Base-by-base conservation (phyloP, 2,329 filamentous ascomycete species). In the Didymella exigua region DNA sequence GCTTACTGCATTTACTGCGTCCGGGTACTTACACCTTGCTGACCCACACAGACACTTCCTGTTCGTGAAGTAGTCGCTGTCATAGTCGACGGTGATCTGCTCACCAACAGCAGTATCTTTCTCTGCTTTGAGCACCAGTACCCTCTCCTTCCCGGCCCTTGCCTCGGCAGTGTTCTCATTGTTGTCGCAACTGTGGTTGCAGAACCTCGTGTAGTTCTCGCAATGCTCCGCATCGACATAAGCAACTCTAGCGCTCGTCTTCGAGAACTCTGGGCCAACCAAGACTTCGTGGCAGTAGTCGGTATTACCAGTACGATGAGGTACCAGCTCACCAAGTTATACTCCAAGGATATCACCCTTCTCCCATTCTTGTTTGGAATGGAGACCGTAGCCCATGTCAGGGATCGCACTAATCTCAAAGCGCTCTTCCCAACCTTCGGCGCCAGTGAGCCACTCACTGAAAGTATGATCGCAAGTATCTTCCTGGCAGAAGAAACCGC, bases 311-410 rank as follows among this genome's bases (percentile, higher is more conserved):
- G n/a, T n/a, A 1, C 26, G 24, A 4, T 23, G 5, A 5, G 53
- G 59, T 8, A 59, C 23, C 29, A 61, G 24, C 29, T 57, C 49
- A 41, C 56, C 53, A 23, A 58, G 49, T 31, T 61, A 59, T 5
- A 24, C 33, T n/a, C 31, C 43, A 4, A 46, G 43, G 10, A 36
- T 46, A 21, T 36, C 31, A 16, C 21, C 43, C 21, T 46, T 36
- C 14, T 18, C 10, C 43, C 43, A 46, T 1, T 23, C 26, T 5
- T 18, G 10, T 13, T 38, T 47, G 6, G 34, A 30, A 14, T 23
- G 27, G 1, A 38, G 26, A 29, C 33, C 44, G 5, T n/a, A 23
- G 10, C 34, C 44, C 34, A 24, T 47, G 23, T 23, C 47, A 0
- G 40, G 34, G 7, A 47, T 38, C 3, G 46, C 36, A 23, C 34